Conservation (phyloP, 2,329 filamentous ascomycete genomes). For the Cercospora nicotianae region DNA sequence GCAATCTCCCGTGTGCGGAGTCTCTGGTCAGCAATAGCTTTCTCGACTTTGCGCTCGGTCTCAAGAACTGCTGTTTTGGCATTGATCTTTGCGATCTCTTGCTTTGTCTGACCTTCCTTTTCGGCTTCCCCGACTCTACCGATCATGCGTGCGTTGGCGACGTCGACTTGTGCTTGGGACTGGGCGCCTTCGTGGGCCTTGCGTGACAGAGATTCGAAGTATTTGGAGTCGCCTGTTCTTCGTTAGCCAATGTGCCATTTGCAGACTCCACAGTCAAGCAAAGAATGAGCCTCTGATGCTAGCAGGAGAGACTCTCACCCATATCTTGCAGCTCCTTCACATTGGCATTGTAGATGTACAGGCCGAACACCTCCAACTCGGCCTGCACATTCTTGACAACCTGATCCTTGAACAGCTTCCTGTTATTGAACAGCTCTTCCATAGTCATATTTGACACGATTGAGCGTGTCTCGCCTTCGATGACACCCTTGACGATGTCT, state of each 20-base stretch:
- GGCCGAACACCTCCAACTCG: constrained; percentile 77
- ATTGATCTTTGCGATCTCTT: constrained; percentile 84
- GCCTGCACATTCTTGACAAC: constrained; percentile 66
- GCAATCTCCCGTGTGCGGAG: constrained; percentile 71
- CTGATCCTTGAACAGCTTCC: constrained; percentile 46
- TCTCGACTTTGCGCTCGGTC: constrained; percentile 80
- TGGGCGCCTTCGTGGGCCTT: constrained; percentile 84
- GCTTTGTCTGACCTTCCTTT: constrained; percentile 76
- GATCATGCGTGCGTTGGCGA: constrained; percentile 57
- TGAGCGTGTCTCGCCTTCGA: constrained; percentile 82
- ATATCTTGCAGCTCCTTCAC: constrained; percentile 87
- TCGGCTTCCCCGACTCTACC: constrained; percentile 76
- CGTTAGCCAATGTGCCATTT: background rate
- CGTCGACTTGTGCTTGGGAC: constrained; percentile 70
- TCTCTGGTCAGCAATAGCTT: constrained; percentile 72
- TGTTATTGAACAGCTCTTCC: constrained; percentile 80
- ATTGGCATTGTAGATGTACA: constrained; percentile 67
- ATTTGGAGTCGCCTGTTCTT: constrained; percentile 65
- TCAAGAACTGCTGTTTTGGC: constrained; percentile 81
- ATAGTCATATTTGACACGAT: constrained; percentile 88
- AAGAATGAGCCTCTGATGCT: background rate
- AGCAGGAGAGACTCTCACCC: background rate
- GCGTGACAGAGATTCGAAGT: constrained; percentile 77
- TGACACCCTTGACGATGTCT: constrained; percentile 85
- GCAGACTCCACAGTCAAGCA: background rate